Evolutionary conservation across 495 filamentous ascomycete species (phyloP).

Genomic region (Jackrogersella minutella): DNA sequence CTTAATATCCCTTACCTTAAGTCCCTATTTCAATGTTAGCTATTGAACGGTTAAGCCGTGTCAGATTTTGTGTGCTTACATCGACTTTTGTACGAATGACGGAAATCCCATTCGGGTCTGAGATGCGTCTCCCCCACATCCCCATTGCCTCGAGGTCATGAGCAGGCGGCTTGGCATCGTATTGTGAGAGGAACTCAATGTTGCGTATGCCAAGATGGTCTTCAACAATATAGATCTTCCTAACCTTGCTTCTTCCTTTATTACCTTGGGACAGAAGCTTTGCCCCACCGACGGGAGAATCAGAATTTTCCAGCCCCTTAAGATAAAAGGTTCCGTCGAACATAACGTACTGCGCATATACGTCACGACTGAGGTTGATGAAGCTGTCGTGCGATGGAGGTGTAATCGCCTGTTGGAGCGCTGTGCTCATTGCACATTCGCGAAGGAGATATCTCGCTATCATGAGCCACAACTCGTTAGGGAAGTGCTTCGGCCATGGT

Average conservation of each 20-base stretch:
- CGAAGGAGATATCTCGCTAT: neutral
- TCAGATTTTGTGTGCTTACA: neutral
- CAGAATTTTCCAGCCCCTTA: neutral
- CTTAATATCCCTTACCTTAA: neutral
- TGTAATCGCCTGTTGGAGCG: neutral
- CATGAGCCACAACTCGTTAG: neutral
- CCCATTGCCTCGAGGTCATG: neutral
- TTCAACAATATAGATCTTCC: neutral
- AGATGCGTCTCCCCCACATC: neutral
- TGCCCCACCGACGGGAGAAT: neutral
- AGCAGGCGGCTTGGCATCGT: neutral
- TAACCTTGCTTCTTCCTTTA: neutral
- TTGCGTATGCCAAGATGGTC: slow-evolving; percentile 7
- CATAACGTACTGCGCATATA: neutral
- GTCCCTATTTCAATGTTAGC: neutral
- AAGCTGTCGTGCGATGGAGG: neutral
- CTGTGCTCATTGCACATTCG: neutral
- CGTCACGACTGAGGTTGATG: neutral
- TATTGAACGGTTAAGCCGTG: neutral
- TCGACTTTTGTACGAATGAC: neutral
- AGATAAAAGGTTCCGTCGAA: neutral
- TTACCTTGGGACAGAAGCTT: neutral
- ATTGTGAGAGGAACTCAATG: neutral
- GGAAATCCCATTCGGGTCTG: neutral
- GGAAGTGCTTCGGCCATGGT: neutral